Evolutionary conservation across 228 moss, liverwort and hornwort species (phyloP).

Genomic region (Sphagnum fallax): DNA sequence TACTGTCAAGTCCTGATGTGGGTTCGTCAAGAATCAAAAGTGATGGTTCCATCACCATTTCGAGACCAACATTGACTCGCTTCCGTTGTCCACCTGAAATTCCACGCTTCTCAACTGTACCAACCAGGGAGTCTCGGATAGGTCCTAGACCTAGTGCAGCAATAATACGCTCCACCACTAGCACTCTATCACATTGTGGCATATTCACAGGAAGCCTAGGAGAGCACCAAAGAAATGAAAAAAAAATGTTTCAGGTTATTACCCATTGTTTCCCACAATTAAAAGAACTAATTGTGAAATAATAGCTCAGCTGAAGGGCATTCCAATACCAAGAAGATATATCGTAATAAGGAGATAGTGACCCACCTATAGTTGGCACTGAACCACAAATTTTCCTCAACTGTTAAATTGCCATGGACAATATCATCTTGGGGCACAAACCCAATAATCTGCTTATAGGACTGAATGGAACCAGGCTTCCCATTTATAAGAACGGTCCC

Average conservation of each 20-base stretch:
- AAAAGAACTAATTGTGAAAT: not conserved
- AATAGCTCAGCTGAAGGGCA: too few species aligned
- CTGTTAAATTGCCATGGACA: constrained; percentile 83
- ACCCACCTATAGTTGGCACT: constrained; percentile 87
- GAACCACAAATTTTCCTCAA: constrained; percentile 91
- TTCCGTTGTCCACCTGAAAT: constrained; percentile 97
- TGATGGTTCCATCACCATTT: constrained; percentile 91
- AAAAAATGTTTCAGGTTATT: not conserved
- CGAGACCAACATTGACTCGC: constrained; percentile 89
- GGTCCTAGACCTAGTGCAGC: constrained; percentile 59
- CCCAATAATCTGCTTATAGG: constrained; percentile 78
- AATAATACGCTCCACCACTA: constrained; percentile 87
- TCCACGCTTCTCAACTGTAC: constrained; percentile 89
- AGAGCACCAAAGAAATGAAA: not conserved
- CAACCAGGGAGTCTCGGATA: constrained; percentile 74
- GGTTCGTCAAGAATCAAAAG: constrained; percentile 89
- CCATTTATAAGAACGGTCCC: constrained; percentile 80
- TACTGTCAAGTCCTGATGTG: constrained; percentile 94
- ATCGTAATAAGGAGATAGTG: not conserved
- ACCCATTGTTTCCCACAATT: not conserved
- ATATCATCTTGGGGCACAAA: constrained; percentile 98
- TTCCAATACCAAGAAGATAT: too few species aligned
- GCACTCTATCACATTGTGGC: constrained; percentile 69
- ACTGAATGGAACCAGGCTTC: constrained; percentile 56
- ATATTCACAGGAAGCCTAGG: constrained; percentile 68